Evolutionary conservation across 305 asterid genomes (phyloP).

Genomic region (Nicotiana rustica): DNA sequence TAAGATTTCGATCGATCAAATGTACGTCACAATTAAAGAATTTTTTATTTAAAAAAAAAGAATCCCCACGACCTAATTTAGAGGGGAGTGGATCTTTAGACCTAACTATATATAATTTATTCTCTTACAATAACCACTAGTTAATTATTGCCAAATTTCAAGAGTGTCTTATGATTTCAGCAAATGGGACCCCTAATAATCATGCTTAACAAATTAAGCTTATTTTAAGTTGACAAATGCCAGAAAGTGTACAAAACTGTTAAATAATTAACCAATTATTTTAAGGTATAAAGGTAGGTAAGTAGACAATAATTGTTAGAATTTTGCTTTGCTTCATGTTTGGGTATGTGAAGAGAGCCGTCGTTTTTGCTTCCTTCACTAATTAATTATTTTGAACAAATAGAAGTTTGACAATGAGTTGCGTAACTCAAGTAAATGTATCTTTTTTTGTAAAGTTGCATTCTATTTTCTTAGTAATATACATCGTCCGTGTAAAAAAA

Average conservation of each 20-base stretch:
- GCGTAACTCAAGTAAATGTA: slow-evolving; percentile 20
- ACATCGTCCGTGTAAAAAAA: too few relatives aligned
- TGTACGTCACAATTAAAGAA: slow-evolving; percentile 10
- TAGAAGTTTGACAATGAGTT: background rate
- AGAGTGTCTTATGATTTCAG: slow-evolving; percentile 36
- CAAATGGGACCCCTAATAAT: slow-evolving; percentile 34
- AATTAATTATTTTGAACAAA: slow-evolving; percentile 25
- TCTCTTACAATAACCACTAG: background rate
- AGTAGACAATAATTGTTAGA: slow-evolving; percentile 22
- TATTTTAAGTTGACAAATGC: slow-evolving; percentile 8
- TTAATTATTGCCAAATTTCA: slow-evolving; percentile 18
- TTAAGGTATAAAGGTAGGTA: background rate
- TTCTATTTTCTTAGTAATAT: too few relatives aligned
- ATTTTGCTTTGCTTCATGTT: slow-evolving; percentile 29
- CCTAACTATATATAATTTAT: background rate
- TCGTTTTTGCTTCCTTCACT: slow-evolving; percentile 35
- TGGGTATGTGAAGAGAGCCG: slow-evolving; percentile 39
- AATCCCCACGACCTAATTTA: background rate
- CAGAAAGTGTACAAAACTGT: slow-evolving; percentile 9
- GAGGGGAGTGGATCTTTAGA: slow-evolving; percentile 22
- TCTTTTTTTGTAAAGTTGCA: background rate
- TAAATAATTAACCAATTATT: background rate
- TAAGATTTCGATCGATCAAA: background rate
- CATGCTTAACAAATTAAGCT: slow-evolving; percentile 2
- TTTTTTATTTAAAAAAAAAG: background rate